These are phyloP conservation scores for Boletus sensibilis DNA, from an alignment of 768 basidiomycete genomes.

Conservation along the genomic window DNA sequence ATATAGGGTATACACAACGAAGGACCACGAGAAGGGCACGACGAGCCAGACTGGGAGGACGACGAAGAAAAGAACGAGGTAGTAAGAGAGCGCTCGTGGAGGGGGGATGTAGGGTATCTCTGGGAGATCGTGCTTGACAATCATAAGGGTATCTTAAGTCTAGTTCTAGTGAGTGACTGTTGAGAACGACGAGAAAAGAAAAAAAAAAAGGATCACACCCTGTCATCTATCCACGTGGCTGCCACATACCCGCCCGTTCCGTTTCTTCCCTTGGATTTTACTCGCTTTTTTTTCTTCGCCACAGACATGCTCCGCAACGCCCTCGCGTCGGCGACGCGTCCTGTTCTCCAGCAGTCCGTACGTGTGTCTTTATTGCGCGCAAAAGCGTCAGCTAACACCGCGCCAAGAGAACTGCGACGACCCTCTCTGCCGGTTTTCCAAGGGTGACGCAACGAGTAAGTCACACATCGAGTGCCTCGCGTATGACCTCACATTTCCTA, in stretches of 20 bases:
- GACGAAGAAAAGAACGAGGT: conserved; percentile 52
- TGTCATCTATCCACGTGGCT: not conserved
- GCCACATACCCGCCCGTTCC: conserved; percentile 8
- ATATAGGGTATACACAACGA: conserved; percentile 48
- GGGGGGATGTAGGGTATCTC: conserved; percentile 41
- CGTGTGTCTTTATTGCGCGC: conserved; percentile 25
- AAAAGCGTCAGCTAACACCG: conserved; percentile 1
- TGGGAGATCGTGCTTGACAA: conserved; percentile 12
- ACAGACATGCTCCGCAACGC: conserved; percentile 63
- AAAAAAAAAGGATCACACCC: not conserved
- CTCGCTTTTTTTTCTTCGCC: conserved; percentile 23
- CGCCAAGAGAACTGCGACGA: conserved; percentile 66
- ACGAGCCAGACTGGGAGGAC: conserved; percentile 66
- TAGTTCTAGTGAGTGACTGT: not conserved
- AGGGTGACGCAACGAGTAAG: conserved; percentile 68
- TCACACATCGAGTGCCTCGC: conserved; percentile 11
- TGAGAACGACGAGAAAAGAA: not conserved
- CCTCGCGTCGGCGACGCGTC: conserved; percentile 54
- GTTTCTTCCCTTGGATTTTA: conserved; percentile 35
- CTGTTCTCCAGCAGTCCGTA: conserved; percentile 52
- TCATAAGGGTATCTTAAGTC: conserved; percentile 14
- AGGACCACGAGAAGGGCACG: conserved; percentile 65
- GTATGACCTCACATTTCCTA: conserved; percentile 31
- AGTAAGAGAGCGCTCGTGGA: conserved; percentile 51
- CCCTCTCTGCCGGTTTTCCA: conserved; percentile 76